Evolutionary conservation across 164 flowering plant genomes (phyloP).

Genomic region (Litsea cubeba): DNA sequence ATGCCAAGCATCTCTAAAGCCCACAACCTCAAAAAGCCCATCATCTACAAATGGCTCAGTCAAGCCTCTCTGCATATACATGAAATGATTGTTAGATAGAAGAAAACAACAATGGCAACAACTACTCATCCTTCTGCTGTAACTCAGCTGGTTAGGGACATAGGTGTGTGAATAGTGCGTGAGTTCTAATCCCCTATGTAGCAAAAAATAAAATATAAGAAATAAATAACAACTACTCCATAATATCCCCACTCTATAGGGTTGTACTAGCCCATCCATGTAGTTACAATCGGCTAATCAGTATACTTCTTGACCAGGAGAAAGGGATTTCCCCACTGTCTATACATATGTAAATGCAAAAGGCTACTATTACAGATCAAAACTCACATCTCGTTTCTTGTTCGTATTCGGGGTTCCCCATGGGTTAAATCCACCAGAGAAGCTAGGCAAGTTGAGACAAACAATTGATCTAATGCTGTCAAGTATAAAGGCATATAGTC

Average conservation of each 20-base stretch:
- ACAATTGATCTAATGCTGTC: conserved; percentile 86
- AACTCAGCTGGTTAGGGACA: no score
- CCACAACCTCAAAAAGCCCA: conserved; percentile 80
- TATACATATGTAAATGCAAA: background rate
- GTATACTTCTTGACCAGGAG: no score
- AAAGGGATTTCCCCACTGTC: background rate
- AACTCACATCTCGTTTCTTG: conserved; percentile 55
- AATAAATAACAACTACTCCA: no score
- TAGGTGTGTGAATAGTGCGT: no score
- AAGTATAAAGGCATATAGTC: background rate
- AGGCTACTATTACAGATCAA: background rate
- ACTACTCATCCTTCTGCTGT: no score
- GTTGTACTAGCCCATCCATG: no score
- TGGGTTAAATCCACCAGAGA: conserved; percentile 92
- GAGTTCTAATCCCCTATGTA: no score
- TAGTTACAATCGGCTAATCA: no score
- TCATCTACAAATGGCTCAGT: conserved; percentile 88
- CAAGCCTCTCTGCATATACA: conserved; percentile 53
- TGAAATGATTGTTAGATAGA: background rate
- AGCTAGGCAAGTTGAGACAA: conserved; percentile 92
- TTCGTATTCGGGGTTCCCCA: conserved; percentile 76
- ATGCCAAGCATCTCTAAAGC: conserved; percentile 93
- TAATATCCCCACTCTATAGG: no score
- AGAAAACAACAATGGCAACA: background rate
- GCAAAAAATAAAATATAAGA: no score